Evolutionary conservation across 306 rosid species (phyloP).

Genomic region (Rosa persica): DNA sequence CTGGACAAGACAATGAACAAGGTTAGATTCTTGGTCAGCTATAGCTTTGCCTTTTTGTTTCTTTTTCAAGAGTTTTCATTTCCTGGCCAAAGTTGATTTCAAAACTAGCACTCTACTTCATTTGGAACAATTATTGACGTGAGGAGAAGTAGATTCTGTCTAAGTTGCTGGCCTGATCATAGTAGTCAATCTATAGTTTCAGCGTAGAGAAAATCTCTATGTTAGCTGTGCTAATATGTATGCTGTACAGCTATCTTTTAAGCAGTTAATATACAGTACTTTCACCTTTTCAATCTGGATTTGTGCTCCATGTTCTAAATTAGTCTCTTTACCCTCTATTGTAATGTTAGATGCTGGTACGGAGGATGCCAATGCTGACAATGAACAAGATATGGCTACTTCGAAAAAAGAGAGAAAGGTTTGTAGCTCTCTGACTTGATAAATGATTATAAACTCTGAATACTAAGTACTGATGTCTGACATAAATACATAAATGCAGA

Average conservation of each 20-base stretch:
- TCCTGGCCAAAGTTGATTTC: not conserved
- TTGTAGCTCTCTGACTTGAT: conserved; percentile 17
- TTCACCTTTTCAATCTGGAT: conserved; percentile 11
- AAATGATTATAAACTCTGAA: conserved; percentile 22
- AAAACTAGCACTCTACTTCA: not conserved
- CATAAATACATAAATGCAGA: conserved; percentile 52
- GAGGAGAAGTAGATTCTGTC: not conserved
- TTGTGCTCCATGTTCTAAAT: conserved; percentile 17
- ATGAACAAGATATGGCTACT: conserved; percentile 47
- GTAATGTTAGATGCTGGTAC: conserved; percentile 37
- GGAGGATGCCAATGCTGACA: conserved; percentile 49
- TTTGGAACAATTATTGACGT: not conserved
- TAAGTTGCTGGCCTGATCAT: not conserved
- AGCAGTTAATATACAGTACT: conserved; percentile 6
- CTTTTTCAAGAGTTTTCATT: not conserved
- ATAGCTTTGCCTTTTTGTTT: not conserved
- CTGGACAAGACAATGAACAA: conserved; percentile 80
- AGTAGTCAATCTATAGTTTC: not conserved
- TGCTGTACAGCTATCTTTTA: conserved; percentile 1
- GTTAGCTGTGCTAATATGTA: not conserved
- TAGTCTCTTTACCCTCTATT: conserved; percentile 25
- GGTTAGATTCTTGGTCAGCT: conserved; percentile 43
- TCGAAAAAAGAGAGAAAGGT: conserved; percentile 81
- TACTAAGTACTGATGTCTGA: conserved; percentile 30
- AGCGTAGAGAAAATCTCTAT: not conserved